phyloP scores from a whole-genome alignment of 805 yeast species.

The Saturnispora quitensis region DNA sequence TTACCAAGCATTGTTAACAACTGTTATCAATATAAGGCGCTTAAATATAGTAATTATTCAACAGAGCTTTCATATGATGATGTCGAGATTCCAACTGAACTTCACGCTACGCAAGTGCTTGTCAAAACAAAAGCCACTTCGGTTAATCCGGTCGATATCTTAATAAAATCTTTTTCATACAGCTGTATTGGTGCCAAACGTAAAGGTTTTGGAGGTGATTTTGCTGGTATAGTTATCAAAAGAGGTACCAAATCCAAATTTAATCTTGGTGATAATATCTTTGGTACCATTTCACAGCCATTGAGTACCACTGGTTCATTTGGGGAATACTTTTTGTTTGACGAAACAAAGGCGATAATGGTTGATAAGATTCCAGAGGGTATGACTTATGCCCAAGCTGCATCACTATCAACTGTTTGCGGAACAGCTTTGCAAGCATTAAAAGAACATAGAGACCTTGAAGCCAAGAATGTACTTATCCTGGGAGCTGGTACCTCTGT shows the following conservation, averaged over 20 bases:
- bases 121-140: constrained; percentile 16
- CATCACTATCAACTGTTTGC: constrained; percentile 54
- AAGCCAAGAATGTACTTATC: constrained; percentile 43
- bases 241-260: constrained; percentile 14
- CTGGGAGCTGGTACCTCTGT: constrained; percentile 72
- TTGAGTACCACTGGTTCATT: constrained; percentile 30
- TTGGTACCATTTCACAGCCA: constrained; percentile 11
- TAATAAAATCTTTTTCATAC: constrained; percentile 8
- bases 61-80: constrained; percentile 8
- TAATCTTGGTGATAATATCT: constrained; percentile 17
- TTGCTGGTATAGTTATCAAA: constrained; percentile 17
- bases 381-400: constrained; percentile 46
- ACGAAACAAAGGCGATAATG: constrained; percentile 20
- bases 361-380: constrained; percentile 36
- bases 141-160: constrained; percentile 18
- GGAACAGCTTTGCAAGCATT: constrained; percentile 45
- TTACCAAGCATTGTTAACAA: constrained; percentile 8
- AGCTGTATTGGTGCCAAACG: constrained; percentile 5
- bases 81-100: constrained; percentile 10
- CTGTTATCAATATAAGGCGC: constrained; percentile 10
- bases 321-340: constrained; percentile 35
- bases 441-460: constrained; percentile 8
- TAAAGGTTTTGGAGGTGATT: constrained; percentile 20
- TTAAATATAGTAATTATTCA: constrained; percentile 11
- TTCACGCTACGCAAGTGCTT: constrained; percentile 14